Evolutionary conservation across 306 rosid species (phyloP), one percentile per base, ranked within the genome.

Genomic region (Malus domestica): DNA sequence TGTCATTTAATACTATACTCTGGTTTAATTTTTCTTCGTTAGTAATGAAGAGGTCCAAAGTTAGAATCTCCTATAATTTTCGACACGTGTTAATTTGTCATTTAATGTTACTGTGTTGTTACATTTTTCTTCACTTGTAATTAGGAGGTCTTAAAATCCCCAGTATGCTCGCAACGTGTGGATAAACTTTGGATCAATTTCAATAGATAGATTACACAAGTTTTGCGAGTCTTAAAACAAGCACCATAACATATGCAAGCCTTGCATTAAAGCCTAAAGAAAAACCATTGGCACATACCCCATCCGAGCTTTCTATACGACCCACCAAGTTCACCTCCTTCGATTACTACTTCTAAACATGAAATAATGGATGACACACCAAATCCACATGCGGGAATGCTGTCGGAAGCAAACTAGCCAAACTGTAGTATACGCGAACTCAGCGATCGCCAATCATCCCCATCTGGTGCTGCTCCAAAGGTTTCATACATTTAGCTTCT

Each of bases 401-500:
- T 71, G 67, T 74, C 62, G 38, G 66, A 52, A 79, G 79, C 45
- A 60, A 44, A 60, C 69, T 60, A 27, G 29, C 44, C 52, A n/a
- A 42, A 20, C 78, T 7, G 68, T 11, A 42, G 10, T 32, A n/a
- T 33, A 16, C 19, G 27, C 46, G 32, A 60, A 16, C 35, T 18
- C 46, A 77, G 18, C 68, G 52, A 42, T 80, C 66, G 74, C 86
- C 85, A 52, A 58, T 73, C 76, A 76, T 9, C 63, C 42, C 45
- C 25, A 49, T 4, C 73, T 45, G 20, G 68, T 32, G 70, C 76
- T 55, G 70, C 79, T 81, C 35, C 75, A 59, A 80, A n/a, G 9
- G 32, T 65, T 70, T 71, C 44, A 35, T 68, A 44, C 27, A 72
- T 78, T 49, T 82, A 91, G 81, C 97, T 84, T 81, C 86, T 83